phyloP scores from a whole-genome alignment of 148 eudicot species.

The Vaccinium darrowii region DNA sequence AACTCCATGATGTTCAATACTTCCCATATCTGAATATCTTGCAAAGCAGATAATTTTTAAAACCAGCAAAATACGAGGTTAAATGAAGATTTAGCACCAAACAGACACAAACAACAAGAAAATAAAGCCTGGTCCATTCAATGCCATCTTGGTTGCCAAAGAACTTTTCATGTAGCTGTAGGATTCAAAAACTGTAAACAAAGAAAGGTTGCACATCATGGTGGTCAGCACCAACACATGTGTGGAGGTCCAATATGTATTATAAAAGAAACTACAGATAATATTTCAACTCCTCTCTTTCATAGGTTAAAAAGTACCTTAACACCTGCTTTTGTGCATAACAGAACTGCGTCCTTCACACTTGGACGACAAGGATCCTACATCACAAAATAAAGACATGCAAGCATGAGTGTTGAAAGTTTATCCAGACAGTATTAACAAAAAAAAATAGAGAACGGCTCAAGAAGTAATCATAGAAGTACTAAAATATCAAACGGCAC shows the following conservation, averaged over 20 bases:
- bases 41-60: not conserved
- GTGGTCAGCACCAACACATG: not conserved
- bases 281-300: not conserved
- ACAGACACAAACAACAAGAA: not conserved
- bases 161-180: not conserved
- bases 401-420: not conserved
- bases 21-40: not conserved
- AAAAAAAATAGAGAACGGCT: not conserved
- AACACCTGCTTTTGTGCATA: conserved; percentile 74
- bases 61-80: not conserved
- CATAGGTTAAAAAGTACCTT: conserved; percentile 37
- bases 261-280: not conserved
- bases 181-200: not conserved
- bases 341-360: conserved; percentile 65
- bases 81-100: not conserved
- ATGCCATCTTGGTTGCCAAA: not conserved
- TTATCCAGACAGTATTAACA: not conserved
- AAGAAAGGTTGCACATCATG: not conserved
- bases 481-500: not conserved
- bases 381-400: not conserved
- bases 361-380: conserved; percentile 90
- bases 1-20: not conserved
- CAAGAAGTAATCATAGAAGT: not conserved
- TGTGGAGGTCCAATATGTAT: not conserved
- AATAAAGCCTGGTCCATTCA: not conserved